These are phyloP conservation scores for Hemisphaericaspora xylofermentans DNA, from an alignment of 1,139 yeast genomes.

Conservation along the genomic window DNA sequence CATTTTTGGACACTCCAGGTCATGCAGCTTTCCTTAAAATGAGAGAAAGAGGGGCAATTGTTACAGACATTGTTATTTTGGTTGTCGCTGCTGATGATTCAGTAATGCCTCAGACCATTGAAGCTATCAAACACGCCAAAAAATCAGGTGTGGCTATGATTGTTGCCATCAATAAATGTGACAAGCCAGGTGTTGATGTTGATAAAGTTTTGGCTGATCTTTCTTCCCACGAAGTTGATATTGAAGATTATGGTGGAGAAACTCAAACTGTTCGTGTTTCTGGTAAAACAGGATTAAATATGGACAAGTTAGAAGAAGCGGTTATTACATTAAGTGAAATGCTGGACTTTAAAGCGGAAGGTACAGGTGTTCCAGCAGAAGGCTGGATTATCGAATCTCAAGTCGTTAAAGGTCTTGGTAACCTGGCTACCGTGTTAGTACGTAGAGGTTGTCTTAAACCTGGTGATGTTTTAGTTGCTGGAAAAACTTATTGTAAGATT, in stretches of 20 bases:
- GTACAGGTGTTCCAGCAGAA: constrained; percentile 56
- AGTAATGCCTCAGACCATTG: constrained; percentile 96
- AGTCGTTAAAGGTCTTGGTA: constrained; percentile 79
- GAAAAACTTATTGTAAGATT: constrained; percentile 83
- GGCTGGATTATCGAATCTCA: constrained; percentile 92
- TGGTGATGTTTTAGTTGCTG: constrained; percentile 78
- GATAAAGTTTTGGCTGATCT: constrained; percentile 77
- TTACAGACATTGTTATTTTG: constrained; percentile 87
- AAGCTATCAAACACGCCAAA: constrained; percentile 91
- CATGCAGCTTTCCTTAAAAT: constrained; percentile 95
- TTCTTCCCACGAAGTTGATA: constrained; percentile 73
- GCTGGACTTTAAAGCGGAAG: constrained; percentile 72
- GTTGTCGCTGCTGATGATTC: constrained; percentile 99
- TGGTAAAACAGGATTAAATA: constrained; percentile 78
- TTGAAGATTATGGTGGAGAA: constrained; percentile 95
- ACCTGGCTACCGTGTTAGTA: constrained; percentile 80
- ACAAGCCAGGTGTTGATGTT: constrained; percentile 70
- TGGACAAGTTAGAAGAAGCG: constrained; percentile 89
- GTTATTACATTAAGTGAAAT: constrained; percentile 82
- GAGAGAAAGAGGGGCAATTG: constrained; percentile 95
- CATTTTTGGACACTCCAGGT: constrained; percentile 96
- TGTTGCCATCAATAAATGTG: constrained; percentile 92
- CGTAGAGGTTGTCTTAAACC: constrained; percentile 72
- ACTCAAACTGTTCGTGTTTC: constrained; percentile 87
- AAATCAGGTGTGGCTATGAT: constrained; percentile 81